Percentiles rank a stretch among this genome's conserved stretches.
These are phyloP conservation scores for Cutaneotrichosporon sp. DNA, from an alignment of 1,284 basidiomycete genomes.

Conservation along the genomic window DNA sequence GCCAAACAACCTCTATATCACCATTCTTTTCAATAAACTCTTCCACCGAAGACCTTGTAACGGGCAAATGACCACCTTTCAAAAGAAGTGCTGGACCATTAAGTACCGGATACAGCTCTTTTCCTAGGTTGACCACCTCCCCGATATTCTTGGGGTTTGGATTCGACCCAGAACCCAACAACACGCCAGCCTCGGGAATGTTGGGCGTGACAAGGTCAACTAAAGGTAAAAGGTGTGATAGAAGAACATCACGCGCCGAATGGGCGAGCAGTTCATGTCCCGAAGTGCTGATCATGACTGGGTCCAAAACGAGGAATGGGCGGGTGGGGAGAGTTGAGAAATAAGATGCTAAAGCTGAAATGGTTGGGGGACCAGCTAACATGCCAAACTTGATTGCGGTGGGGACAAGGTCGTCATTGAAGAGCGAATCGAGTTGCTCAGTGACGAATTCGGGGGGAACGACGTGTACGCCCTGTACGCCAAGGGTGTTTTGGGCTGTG, in stretches of 20 bases:
- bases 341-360: conserved; percentile 49
- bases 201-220: conserved; percentile 82
- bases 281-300: conserved; percentile 90
- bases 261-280: conserved; percentile 75
- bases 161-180: conserved; percentile 14
- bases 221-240: conserved; percentile 69
- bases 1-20: conserved; percentile 18
- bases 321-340: conserved; percentile 27
- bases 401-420: conserved; percentile 71
- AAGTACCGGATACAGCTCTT: conserved; percentile 59
- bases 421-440: conserved; percentile 65
- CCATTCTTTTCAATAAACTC: not conserved
- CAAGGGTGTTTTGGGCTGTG: conserved; percentile 86
- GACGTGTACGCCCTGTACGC: conserved; percentile 71
- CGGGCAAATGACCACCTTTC: conserved; percentile 80
- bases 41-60: conserved; percentile 57
- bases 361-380: conserved; percentile 59
- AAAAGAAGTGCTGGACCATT: conserved; percentile 65
- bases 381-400: conserved; percentile 87
- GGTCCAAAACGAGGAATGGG: conserved; percentile 73
- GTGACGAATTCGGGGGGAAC: conserved; percentile 67
- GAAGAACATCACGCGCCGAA: conserved; percentile 53
- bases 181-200: conserved; percentile 73
- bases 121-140: conserved; percentile 67
- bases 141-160: conserved; percentile 52